These are phyloP conservation scores for Aspergillus uvarum DNA, from an alignment of 2,329 filamentous ascomycete genomes.

Conservation along the genomic window DNA sequence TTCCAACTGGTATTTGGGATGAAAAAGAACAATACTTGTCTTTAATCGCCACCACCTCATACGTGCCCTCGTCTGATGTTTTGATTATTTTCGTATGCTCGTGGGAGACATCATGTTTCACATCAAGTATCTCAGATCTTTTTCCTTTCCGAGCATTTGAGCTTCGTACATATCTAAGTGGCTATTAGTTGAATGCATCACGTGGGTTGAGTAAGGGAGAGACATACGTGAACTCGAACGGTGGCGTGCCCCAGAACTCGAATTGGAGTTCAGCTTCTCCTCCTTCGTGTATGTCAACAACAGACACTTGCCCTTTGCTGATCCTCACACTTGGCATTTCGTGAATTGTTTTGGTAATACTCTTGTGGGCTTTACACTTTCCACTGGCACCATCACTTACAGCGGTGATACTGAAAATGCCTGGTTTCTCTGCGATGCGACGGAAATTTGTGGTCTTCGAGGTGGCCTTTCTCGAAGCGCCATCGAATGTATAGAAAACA, in stretches of 20 bases:
- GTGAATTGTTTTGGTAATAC: slow-evolving; percentile 81
- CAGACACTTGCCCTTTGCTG: slow-evolving; percentile 74
- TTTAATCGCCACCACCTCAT: slow-evolving; percentile 95
- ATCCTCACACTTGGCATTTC: slow-evolving; percentile 89
- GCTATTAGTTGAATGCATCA: slow-evolving; percentile 14
- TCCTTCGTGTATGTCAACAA: slow-evolving; percentile 94
- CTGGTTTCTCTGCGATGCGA: slow-evolving; percentile 87
- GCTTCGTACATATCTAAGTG: slow-evolving; percentile 72
- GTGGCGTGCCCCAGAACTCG: slow-evolving; percentile 91
- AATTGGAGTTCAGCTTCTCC: slow-evolving; percentile 91
- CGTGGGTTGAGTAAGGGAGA: background rate
- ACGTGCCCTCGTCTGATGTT: slow-evolving; percentile 91
- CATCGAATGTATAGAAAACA: slow-evolving; percentile 86
- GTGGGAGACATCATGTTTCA: slow-evolving; percentile 79
- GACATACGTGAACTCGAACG: slow-evolving; percentile 84
- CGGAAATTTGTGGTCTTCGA: slow-evolving; percentile 74
- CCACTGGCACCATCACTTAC: slow-evolving; percentile 80
- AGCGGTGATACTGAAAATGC: slow-evolving; percentile 81
- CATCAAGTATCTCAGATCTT: slow-evolving; percentile 80
- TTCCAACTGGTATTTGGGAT: slow-evolving; percentile 61
- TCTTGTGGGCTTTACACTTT: slow-evolving; percentile 77
- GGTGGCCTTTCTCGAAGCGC: slow-evolving; percentile 73
- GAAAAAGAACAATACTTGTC: slow-evolving; percentile 89
- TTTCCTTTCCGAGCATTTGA: slow-evolving; percentile 79
- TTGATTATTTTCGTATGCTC: slow-evolving; percentile 78